Percentiles rank a stretch among this genome's conserved stretches.
Evolutionary conservation across 2,329 filamentous ascomycete species (phyloP).

Genomic region (Cadophora gregata): DNA sequence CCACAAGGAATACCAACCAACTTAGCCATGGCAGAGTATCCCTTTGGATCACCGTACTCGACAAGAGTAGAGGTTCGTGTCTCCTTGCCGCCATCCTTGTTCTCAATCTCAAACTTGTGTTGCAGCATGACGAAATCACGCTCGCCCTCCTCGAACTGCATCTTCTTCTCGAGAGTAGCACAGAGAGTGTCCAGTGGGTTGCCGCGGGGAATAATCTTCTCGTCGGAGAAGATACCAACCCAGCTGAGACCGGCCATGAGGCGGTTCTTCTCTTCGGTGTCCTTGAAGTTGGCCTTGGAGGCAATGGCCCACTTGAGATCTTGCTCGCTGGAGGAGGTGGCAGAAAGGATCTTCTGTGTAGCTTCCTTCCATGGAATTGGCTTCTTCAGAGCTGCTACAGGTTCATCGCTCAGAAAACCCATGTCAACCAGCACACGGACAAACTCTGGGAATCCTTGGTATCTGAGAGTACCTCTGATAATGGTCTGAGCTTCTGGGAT

Average conservation of each 20-base stretch:
- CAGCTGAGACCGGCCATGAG: conserved; percentile 76
- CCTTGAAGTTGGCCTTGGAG: conserved; percentile 75
- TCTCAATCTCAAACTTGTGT: conserved; percentile 84
- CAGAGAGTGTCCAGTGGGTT: conserved; percentile 93
- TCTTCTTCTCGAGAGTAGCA: conserved; percentile 87
- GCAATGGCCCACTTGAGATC: conserved; percentile 77
- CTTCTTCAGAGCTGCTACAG: conserved; percentile 67
- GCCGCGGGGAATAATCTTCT: conserved; percentile 71
- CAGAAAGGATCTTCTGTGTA: conserved; percentile 76
- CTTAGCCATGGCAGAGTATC: conserved; percentile 85
- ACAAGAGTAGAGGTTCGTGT: conserved; percentile 80
- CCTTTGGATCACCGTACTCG: conserved; percentile 80
- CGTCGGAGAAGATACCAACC: conserved; percentile 72
- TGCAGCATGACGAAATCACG: conserved; percentile 84
- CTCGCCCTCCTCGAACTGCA: conserved; percentile 83
- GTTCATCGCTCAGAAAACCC: conserved; percentile 81
- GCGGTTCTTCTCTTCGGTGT: conserved; percentile 70
- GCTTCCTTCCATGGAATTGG: conserved; percentile 84
- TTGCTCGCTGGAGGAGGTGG: conserved; percentile 66
- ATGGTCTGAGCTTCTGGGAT: conserved; percentile 93
- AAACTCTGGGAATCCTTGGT: conserved; percentile 89
- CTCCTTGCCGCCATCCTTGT: conserved; percentile 78
- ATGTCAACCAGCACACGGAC: conserved; percentile 87
- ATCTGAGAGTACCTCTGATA: conserved; percentile 83
- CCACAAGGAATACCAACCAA: conserved; percentile 78